Conservation (phyloP, 2,329 filamentous ascomycete species). For the Fusarium circinatum region DNA sequence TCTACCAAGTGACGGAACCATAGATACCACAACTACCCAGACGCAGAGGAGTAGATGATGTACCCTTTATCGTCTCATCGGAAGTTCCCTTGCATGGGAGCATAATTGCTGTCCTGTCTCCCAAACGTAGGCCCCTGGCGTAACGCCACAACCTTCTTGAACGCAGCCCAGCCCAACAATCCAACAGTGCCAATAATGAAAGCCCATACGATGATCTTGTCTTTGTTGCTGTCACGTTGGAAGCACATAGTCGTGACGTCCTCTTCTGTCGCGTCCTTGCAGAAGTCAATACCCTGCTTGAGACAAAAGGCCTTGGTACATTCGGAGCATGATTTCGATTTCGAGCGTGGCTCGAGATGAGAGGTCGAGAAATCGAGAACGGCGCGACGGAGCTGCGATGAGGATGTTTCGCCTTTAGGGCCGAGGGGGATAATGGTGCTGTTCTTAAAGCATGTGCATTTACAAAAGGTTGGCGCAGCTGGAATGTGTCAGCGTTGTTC, state of each 20-base stretch:
- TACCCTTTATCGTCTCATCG: slow-evolving; percentile 13
- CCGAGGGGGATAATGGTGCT: slow-evolving; percentile 73
- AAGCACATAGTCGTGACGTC: slow-evolving; percentile 73
- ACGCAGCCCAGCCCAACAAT: slow-evolving; percentile 68
- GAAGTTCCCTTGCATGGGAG: slow-evolving; percentile 43
- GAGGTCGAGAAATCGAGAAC: slow-evolving; percentile 27
- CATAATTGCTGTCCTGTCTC: slow-evolving; percentile 45
- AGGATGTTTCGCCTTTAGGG: slow-evolving; percentile 50
- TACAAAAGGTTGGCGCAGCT: slow-evolving; percentile 74
- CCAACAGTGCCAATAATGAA: slow-evolving; percentile 70
- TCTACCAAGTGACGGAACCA: neutral
- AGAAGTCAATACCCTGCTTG: slow-evolving; percentile 68
- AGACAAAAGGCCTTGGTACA: slow-evolving; percentile 75
- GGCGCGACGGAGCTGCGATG: slow-evolving; percentile 39
- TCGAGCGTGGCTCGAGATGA: slow-evolving; percentile 46
- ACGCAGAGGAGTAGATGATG: neutral
- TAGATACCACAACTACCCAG: neutral
- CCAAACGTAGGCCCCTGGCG: slow-evolving; percentile 48
- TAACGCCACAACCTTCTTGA: slow-evolving; percentile 59
- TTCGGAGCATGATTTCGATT: slow-evolving; percentile 64
- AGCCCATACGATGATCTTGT: slow-evolving; percentile 72
- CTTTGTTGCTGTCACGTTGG: slow-evolving; percentile 74
- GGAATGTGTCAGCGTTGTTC: slow-evolving; percentile 36
- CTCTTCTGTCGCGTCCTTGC: slow-evolving; percentile 69
- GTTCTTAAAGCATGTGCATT: slow-evolving; percentile 77